These are phyloP conservation scores for Saccharomyces pastorianus DNA, from an alignment of 1,139 yeast genomes.

Conservation along the genomic window DNA sequence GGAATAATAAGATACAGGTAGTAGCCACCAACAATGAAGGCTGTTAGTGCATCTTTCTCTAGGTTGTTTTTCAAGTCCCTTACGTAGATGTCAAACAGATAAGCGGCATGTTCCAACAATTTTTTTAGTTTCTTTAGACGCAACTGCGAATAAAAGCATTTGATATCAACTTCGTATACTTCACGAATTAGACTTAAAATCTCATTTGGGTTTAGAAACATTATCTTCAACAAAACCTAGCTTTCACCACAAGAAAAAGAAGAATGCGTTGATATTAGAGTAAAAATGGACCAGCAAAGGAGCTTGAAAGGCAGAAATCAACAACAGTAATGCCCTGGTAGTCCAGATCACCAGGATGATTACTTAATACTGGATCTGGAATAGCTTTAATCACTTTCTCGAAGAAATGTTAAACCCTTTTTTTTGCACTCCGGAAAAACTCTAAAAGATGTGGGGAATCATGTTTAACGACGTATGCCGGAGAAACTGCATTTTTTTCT, in stretches of 20 bases:
- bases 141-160: constrained; percentile 23
- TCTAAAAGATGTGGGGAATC: neutral
- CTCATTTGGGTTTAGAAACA: neutral
- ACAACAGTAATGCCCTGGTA: neutral
- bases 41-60: constrained; percentile 11
- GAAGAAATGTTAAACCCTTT: neutral
- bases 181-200: constrained; percentile 20
- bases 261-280: too few relatives aligned
- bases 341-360: neutral
- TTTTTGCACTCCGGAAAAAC: neutral
- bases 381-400: neutral
- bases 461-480: neutral
- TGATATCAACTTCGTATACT: constrained; percentile 28
- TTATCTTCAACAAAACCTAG: neutral
- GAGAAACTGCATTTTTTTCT: neutral
- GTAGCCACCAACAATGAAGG: constrained; percentile 26
- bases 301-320: too few relatives aligned
- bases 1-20: constrained; percentile 28
- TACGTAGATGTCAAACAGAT: constrained; percentile 19
- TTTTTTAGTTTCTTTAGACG: constrained; percentile 29
- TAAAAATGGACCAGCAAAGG: too few relatives aligned
- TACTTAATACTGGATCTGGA: neutral
- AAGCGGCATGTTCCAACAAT: constrained; percentile 30
- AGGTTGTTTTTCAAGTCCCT: neutral
- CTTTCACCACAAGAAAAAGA: too few relatives aligned